A percentile compares a stretch with the other conserved stretches of the same genome.
These are phyloP conservation scores for Phialophora macrospora DNA, from an alignment of 2,329 filamentous ascomycete species.

Conservation along the genomic window DNA sequence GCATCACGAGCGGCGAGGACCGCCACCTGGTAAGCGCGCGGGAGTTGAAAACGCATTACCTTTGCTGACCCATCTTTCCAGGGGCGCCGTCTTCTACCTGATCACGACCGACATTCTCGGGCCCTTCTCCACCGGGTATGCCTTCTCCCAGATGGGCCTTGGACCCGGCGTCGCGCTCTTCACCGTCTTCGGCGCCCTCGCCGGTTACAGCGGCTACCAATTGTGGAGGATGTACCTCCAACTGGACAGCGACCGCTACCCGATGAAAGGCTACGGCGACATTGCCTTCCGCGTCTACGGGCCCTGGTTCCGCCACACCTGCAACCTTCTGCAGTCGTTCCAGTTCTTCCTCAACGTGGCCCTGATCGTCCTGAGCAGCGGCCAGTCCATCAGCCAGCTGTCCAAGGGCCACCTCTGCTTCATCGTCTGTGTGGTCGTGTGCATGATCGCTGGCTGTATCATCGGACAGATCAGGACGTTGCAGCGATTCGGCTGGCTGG, in stretches of 20 bases:
- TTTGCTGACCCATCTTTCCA: conserved; percentile 8
- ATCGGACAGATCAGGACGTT: conserved; percentile 63
- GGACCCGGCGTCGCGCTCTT: conserved; percentile 40
- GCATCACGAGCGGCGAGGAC: conserved; percentile 55
- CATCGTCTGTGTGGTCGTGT: conserved; percentile 58
- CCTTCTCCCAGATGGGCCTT: conserved; percentile 33
- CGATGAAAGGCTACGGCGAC: conserved; percentile 50
- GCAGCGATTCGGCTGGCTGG: conserved; percentile 60
- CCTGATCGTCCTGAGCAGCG: conserved; percentile 59
- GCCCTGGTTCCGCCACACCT: conserved; percentile 44
- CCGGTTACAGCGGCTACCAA: conserved; percentile 45
- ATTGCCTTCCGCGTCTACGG: conserved; percentile 50
- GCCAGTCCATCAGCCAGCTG: conserved; percentile 61
- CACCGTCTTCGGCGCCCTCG: conserved; percentile 41
- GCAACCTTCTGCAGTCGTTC: conserved; percentile 49
- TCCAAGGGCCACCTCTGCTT: conserved; percentile 59
- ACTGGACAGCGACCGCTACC: conserved; percentile 50
- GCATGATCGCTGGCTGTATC: conserved; percentile 57
- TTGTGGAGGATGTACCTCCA: conserved; percentile 50
- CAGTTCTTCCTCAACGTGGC: conserved; percentile 58
- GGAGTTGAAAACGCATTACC: background rate
- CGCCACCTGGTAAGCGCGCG: conserved; percentile 46
- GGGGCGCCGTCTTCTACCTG: conserved; percentile 42
- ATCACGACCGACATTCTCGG: conserved; percentile 51
- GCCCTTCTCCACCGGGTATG: conserved; percentile 39